A percentile compares a stretch with the other conserved stretches of the same genome.
Conservation (phyloP, 257 asterid species). For the Penstemon eatonii region DNA sequence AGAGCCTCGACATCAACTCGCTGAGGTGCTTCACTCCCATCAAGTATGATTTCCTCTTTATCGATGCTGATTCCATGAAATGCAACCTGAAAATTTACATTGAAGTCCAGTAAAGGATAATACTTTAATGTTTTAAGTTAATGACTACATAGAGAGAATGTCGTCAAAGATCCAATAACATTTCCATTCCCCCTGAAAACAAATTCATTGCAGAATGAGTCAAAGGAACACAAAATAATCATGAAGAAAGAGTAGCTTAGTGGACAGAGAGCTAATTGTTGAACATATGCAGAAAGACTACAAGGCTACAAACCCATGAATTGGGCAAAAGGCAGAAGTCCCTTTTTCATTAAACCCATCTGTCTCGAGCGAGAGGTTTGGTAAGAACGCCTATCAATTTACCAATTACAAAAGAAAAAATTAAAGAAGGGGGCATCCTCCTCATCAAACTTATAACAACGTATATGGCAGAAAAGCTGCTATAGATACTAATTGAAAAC, state of each 20-base stretch:
- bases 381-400: not conserved
- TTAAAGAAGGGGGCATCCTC: conserved; percentile 5
- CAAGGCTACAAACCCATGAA: conserved; percentile 8
- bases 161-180: conserved; percentile 19
- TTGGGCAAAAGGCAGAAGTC: not conserved
- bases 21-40: conserved; percentile 94
- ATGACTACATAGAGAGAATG: conserved; percentile 14
- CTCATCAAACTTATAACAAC: conserved; percentile 2
- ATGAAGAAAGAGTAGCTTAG: conserved; percentile 11
- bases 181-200: conserved; percentile 9
- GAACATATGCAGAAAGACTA: conserved; percentile 15
- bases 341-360: not conserved
- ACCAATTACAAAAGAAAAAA: not conserved
- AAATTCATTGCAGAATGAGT: not conserved
- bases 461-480: not conserved
- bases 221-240: conserved; percentile 11
- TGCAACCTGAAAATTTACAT: conserved; percentile 55
- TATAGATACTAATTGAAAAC: conserved; percentile 8
- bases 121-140: conserved; percentile 19
- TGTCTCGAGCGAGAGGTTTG: not conserved
- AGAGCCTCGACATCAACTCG: conserved; percentile 84
- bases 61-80: conserved; percentile 83
- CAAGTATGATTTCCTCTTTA: conserved; percentile 75
- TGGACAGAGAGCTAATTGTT: conserved; percentile 9
- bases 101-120: conserved; percentile 30